Base-by-base conservation (phyloP, 2,329 filamentous ascomycete genomes). In the Penicillium olsonii region DNA sequence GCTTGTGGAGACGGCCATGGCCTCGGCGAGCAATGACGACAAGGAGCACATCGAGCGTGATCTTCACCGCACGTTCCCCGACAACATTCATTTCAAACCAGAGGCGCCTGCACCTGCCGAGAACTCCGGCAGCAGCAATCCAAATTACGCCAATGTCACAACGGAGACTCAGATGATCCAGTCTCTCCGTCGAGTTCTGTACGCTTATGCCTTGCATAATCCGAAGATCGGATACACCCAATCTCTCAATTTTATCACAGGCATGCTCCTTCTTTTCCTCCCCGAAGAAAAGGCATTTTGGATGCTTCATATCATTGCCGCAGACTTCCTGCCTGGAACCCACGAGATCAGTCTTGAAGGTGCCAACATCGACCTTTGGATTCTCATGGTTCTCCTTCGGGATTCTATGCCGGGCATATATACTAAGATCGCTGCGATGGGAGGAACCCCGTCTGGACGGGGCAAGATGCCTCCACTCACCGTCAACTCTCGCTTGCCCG, bases 201-300 rank as follows among this genome's bases (percentile, higher is more conserved):
- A 90, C 63, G 91, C 92, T 10, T 97, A 96, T 69, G 86, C 92
- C 2, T 81, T 96, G 35, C 90, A 96, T 73, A 95, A 95, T 62
- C 91, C 92, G 1, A 83, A 83, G 46, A 95, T 96, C 59, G 92
- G 92, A 12, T 97, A 97, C 70, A 97, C 92, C 65, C 92, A 97
- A 68, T 95, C 89, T 17, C 82, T 97, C 24, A 97, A 97, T 70
- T 97, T 97, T 71, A 82, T 97, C 42, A 91, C 92, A 4, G 92
- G 92, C 4, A 80, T 97, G 44, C 78, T 97, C 2, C 83, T 97
- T 2, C 79, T 97, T 2, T 96, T 97, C 68, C 85, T 96, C 64
- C 85, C 88, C 4, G 92, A 96, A 68, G 92, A 96, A 70, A 92
- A 95, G 61, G 83, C 87, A 2, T 97, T 97, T 66, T 91, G 92